Percentiles rank a stretch among this genome's conserved stretches.
phyloP scores from a whole-genome alignment of 805 yeast genomes.

The Myxozyma lipomycoides region DNA sequence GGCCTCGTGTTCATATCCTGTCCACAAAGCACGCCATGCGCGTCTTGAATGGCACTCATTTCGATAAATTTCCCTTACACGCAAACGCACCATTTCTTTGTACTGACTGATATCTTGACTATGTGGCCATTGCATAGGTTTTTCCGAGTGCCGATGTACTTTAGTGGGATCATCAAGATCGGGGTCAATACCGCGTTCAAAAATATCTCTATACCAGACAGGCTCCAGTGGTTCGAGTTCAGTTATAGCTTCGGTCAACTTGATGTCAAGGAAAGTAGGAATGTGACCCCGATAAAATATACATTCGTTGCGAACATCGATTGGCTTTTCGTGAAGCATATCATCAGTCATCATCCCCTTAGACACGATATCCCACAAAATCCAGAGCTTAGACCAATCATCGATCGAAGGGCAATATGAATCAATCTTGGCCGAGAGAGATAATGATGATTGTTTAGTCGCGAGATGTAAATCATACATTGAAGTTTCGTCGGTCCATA shows the following conservation, averaged over 20 bases:
- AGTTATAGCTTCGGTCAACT: conserved; percentile 17
- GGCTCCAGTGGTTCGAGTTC: conserved; percentile 10
- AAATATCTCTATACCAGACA: conserved; percentile 16
- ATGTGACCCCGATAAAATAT: conserved; percentile 30
- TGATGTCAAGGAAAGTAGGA: conserved; percentile 29
- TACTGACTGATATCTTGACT: conserved; percentile 7
- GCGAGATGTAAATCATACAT: conserved; percentile 19
- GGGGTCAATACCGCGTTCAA: conserved; percentile 31
- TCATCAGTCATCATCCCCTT: conserved; percentile 14
- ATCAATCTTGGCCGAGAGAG: conserved; percentile 1
- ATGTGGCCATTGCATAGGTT: conserved; percentile 26
- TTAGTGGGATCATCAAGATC: conserved; percentile 29
- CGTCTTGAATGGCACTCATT: background rate
- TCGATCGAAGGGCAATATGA: conserved; percentile 14
- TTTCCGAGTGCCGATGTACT: conserved; percentile 27
- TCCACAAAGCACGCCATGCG: conserved; percentile 25
- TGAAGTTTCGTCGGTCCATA: conserved; percentile 17
- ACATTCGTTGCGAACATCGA: conserved; percentile 27
- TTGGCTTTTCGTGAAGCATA: conserved; percentile 26
- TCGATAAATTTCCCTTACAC: conserved; percentile 4
- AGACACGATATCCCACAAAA: conserved; percentile 27
- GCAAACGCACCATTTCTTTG: conserved; percentile 15
- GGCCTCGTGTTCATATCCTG: conserved; percentile 29
- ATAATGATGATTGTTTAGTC: conserved; percentile 5
- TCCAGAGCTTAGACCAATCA: conserved; percentile 27